A percentile compares a stretch with the other conserved stretches of the same genome.
phyloP scores from a whole-genome alignment of 2,329 filamentous ascomycete genomes.

The Whalleya microplaca region DNA sequence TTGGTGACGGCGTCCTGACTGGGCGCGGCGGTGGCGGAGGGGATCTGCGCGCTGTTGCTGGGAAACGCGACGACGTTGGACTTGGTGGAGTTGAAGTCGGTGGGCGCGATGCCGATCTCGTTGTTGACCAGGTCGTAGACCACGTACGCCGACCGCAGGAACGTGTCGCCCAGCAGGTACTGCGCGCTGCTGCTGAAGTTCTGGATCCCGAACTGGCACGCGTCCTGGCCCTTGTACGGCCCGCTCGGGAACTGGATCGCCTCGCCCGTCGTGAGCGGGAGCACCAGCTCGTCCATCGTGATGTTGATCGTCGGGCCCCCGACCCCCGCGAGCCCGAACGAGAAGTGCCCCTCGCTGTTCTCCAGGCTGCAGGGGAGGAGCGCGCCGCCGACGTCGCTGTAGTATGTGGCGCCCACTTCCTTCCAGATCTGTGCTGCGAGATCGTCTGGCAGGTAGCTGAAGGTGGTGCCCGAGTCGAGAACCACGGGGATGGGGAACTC shows the following conservation, averaged over 20 bases:
- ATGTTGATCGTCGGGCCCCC: slow-evolving; percentile 55
- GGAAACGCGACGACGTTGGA: slow-evolving; percentile 55
- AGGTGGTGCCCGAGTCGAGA: slow-evolving; percentile 75
- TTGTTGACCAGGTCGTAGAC: slow-evolving; percentile 64
- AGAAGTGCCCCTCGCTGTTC: slow-evolving; percentile 51
- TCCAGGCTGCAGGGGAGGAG: slow-evolving; percentile 56
- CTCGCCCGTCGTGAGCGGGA: slow-evolving; percentile 46
- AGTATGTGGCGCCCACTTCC: slow-evolving; percentile 58
- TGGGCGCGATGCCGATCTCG: slow-evolving; percentile 57
- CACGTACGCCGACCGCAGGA: slow-evolving; percentile 63
- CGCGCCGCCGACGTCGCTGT: slow-evolving; percentile 41
- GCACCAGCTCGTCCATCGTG: slow-evolving; percentile 59
- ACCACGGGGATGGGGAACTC: slow-evolving; percentile 61
- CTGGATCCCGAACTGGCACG: slow-evolving; percentile 62
- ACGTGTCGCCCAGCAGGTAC: slow-evolving; percentile 60
- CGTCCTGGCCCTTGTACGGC: slow-evolving; percentile 47
- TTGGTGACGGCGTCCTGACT: slow-evolving; percentile 38
- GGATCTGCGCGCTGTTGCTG: slow-evolving; percentile 53
- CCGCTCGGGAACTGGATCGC: slow-evolving; percentile 44
- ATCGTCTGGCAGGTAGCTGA: slow-evolving; percentile 69
- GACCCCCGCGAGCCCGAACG: slow-evolving; percentile 56
- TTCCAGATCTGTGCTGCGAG: slow-evolving; percentile 57
- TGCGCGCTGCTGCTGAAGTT: slow-evolving; percentile 46
- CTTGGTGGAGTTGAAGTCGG: slow-evolving; percentile 57
- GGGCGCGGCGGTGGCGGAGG: slow-evolving; percentile 50